Evolutionary conservation across 805 yeast species (phyloP), one percentile per base, ranked within the genome.

Genomic region (Candida loeiensis): DNA sequence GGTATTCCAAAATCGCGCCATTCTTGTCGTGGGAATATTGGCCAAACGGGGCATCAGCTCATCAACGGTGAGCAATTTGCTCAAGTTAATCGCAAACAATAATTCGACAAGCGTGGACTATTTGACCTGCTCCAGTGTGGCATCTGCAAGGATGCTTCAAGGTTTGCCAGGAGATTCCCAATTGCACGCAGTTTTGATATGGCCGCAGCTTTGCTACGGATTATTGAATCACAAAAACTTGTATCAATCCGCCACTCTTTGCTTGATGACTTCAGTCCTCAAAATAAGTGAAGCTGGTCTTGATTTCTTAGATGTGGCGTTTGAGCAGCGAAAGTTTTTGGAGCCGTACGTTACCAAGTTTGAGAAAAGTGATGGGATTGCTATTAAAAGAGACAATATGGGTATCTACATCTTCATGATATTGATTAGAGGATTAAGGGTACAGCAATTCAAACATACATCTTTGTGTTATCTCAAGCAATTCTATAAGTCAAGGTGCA

Each of bases 1-100:
- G 0, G 73, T 80, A 26, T 68, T 85, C 36, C 85, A 84, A 49
- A 76, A 78, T 4, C 69, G 91, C 40, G 85, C 89, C 0, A 63
- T 82, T 45, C 64, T 85, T 46, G 74, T 85, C 4, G 69, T 85
- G 13, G 93, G 95, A 28, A 77, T 82, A 26, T 58, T 87, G 32
- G 73, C 86, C 0, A 76, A 76, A 45, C 61, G 69, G 9, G 88
- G 87, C 19, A 74, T 83, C 18, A 76, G 77, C 36, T 85, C 81
- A 49, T 65, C 69, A 66, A 48, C 76, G 1, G 66, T 65, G 1
- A 60, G 66, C 4, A 52, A 60, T 26, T 48, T 61, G 7, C 46
- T 63, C 42, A 56, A 56, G 39, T 27, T 62, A 37, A 50, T 59
- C 46, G 46, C 59, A 5, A 46, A 51, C 33, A 44, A 56, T 13